Evolutionary conservation across 257 asterid species (phyloP), one percentile per base, ranked within the genome.

Genomic region (Capsicum baccatum): DNA sequence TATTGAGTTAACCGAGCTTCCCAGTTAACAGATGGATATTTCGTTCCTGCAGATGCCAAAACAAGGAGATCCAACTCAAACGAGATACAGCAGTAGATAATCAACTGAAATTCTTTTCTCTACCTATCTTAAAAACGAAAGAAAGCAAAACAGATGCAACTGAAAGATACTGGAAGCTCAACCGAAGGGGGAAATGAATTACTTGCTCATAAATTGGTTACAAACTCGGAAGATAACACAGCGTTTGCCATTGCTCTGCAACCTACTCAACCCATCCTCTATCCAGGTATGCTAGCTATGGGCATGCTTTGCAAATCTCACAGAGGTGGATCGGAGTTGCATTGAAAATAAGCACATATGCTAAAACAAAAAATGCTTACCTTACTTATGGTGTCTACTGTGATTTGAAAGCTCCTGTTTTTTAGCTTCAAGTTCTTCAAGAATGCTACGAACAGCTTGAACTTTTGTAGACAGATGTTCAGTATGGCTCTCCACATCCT

Each of bases 401-500:
- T 83, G 89, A 84, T 67, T 48, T 21, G 88, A 54, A 82, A 86
- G 88, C 63, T 90, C 90, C 89, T 78, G 85, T 85, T 85, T 87
- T 87, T 84, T 86, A 68, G 92, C 83, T 83, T 92, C 97, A 84
- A 92, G 93, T 79, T 89, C 91, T 86, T 86, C 89, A 10, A 92
- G 85, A 88, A 89, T 94, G 60, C 88, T 87, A 71, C 74, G 93
- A 67, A 88, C 87, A 62, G 83, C 84, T 87, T 90, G 90, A 83
- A 92, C 90, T 83, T 89, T 92, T 16, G 87, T 82, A 59, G 91
- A 90, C 33, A 94, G 79, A 89, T 92, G 95, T 71, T 92, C 92
- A 73, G 76, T 91, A 83, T 94, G 94, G 85, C 44, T 88, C 83
- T 94, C 97, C 79, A 94, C 95, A 42, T 94, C 98, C 85, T 88